phyloP scores from a whole-genome alignment of 176 grass and related monocot genomes.

The Musa schizocarpa region DNA sequence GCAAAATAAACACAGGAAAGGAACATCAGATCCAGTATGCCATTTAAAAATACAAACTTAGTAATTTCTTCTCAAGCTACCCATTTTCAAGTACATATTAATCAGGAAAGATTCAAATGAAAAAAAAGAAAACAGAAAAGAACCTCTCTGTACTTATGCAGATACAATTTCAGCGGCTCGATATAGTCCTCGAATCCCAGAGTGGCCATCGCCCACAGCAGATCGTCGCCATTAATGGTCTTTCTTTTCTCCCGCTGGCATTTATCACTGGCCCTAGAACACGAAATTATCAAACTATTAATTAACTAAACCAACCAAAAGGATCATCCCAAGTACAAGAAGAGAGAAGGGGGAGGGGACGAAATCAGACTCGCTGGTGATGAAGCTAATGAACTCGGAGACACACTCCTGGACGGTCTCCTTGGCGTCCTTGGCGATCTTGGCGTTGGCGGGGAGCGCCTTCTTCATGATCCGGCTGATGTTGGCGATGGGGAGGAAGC shows the following conservation, averaged over 20 bases:
- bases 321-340: constrained; percentile 15
- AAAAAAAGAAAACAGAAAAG: constrained; percentile 1
- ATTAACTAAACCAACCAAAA: background rate
- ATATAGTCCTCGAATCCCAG: constrained; percentile 96
- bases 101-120: background rate
- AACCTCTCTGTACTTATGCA: constrained; percentile 96
- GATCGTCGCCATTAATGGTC: constrained; percentile 94
- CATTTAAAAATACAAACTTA: constrained; percentile 3
- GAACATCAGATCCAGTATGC: constrained; percentile 21
- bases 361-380: constrained; percentile 76
- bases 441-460: constrained; percentile 92
- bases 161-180: constrained; percentile 81
- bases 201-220: constrained; percentile 92
- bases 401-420: constrained; percentile 99
- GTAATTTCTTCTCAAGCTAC: background rate
- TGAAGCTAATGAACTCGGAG: constrained; percentile 97
- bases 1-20: constrained; percentile 28
- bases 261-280: constrained; percentile 80
- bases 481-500: constrained; percentile 97
- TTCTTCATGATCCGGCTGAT: constrained; percentile 99
- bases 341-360: background rate
- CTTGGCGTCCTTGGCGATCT: constrained; percentile 99
- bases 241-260: constrained; percentile 98
- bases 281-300: background rate
- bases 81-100: background rate